phyloP scores from a whole-genome alignment of 192 early-diverging fungal genomes.

The Linnemannia exigua region DNA sequence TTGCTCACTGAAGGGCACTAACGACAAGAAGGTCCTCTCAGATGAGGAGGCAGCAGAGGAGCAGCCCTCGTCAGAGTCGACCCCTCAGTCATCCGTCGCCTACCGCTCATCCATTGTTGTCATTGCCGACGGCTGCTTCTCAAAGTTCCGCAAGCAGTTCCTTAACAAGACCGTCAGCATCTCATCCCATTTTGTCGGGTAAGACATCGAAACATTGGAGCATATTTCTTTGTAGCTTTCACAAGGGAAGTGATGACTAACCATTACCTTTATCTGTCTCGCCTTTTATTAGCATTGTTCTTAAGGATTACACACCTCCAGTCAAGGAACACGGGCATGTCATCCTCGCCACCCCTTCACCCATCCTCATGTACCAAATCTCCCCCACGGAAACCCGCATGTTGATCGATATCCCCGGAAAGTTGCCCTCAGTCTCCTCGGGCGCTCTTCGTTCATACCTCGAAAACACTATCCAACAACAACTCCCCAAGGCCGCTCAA shows the following conservation, averaged over 20 bases:
- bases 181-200: conserved; percentile 82
- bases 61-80: not conserved
- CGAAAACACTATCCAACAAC: conserved; percentile 68
- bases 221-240: no score
- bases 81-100: conserved; percentile 15
- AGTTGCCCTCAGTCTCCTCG: conserved; percentile 73
- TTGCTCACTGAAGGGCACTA: conserved; percentile 42
- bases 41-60: not conserved
- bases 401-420: conserved; percentile 90
- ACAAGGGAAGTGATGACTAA: not conserved
- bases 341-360: conserved; percentile 83
- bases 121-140: conserved; percentile 92
- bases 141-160: conserved; percentile 89
- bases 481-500: conserved; percentile 77
- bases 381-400: conserved; percentile 81
- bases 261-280: not conserved
- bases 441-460: conserved; percentile 78
- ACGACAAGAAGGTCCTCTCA: not conserved
- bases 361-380: conserved; percentile 88
- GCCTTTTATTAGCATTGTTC: conserved; percentile 66
- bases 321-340: conserved; percentile 91
- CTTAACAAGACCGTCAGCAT: conserved; percentile 60
- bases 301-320: conserved; percentile 79
- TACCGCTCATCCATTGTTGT: conserved; percentile 81
- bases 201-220: not conserved